These are phyloP conservation scores for Fusarium torulosum DNA, from an alignment of 2,329 filamentous ascomycete species.

Conservation along the genomic window DNA sequence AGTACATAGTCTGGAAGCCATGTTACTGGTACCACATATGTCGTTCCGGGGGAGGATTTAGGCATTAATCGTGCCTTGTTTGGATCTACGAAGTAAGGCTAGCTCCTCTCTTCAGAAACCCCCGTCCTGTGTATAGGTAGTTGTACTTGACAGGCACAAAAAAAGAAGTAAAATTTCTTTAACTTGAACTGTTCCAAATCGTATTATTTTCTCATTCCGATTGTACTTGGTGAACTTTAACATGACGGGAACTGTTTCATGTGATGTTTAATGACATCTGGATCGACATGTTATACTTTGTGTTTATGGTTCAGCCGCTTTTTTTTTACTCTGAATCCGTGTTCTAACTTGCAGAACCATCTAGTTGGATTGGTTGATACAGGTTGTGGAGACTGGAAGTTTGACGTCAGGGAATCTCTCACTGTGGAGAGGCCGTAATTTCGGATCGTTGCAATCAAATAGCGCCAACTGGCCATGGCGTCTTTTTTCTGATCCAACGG, in stretches of 20 bases:
- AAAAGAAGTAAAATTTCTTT: slow-evolving; percentile 54
- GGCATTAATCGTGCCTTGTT: slow-evolving; percentile 41
- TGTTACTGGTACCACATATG: slow-evolving; percentile 18
- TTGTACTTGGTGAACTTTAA: background rate
- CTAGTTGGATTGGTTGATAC: slow-evolving; percentile 37
- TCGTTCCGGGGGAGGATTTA: slow-evolving; percentile 43
- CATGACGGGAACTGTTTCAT: background rate
- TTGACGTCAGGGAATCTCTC: slow-evolving; percentile 46
- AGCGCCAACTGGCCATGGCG: slow-evolving; percentile 14
- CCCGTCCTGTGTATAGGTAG: slow-evolving; percentile 55
- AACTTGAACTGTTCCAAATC: slow-evolving; percentile 27
- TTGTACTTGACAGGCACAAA: slow-evolving; percentile 54
- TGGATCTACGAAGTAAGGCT: slow-evolving; percentile 43
- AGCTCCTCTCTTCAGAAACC: slow-evolving; percentile 42
- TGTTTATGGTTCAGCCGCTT: slow-evolving; percentile 7
- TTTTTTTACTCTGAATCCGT: slow-evolving; percentile 9
- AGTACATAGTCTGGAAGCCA: slow-evolving; percentile 23
- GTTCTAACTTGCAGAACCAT: slow-evolving; percentile 14
- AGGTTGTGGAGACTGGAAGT: slow-evolving; percentile 15
- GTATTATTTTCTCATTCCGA: slow-evolving; percentile 30
- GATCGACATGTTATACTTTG: background rate
- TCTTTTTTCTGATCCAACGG: slow-evolving; percentile 16
- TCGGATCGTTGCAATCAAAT: slow-evolving; percentile 28
- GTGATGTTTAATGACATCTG: background rate
- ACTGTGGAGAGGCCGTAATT: slow-evolving; percentile 43